Conservation (phyloP, 805 yeast genomes). For the Yarrowia hollandica region DNA sequence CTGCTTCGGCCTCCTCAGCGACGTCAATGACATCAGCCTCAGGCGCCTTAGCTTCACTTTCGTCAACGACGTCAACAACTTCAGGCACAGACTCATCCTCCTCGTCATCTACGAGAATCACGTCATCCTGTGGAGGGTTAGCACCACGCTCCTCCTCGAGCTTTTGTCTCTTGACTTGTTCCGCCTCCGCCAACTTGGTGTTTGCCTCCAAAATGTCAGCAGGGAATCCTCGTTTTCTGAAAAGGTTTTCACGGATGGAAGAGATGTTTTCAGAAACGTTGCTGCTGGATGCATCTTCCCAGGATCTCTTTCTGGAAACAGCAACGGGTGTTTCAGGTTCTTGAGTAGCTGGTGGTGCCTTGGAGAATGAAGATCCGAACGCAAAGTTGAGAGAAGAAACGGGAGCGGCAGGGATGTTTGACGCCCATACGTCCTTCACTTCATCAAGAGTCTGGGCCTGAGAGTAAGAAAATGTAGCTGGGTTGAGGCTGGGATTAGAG, state of each 20-base stretch:
- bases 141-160: conserved; percentile 5
- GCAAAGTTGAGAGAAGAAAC: conserved; percentile 3
- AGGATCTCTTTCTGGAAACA: neutral
- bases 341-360: neutral
- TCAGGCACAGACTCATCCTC: neutral
- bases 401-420: neutral
- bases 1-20: neutral
- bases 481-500: neutral
- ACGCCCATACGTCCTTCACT: conserved; percentile 11
- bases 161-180: neutral
- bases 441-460: conserved; percentile 17
- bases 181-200: conserved; percentile 8
- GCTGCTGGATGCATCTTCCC: neutral
- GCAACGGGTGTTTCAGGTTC: neutral
- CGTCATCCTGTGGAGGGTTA: neutral
- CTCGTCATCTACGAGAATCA: too few relatives aligned
- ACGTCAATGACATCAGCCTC: neutral
- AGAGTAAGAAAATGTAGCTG: conserved; percentile 1
- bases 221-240: conserved; percentile 25
- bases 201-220: conserved; percentile 22
- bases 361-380: conserved; percentile 11
- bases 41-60: neutral
- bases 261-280: conserved; percentile 20
- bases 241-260: conserved; percentile 15
- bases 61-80: neutral